Evolutionary conservation across 805 yeast species (phyloP), one percentile per base, ranked within the genome.

Genomic region (Sugiyamaella mastotermitis): DNA sequence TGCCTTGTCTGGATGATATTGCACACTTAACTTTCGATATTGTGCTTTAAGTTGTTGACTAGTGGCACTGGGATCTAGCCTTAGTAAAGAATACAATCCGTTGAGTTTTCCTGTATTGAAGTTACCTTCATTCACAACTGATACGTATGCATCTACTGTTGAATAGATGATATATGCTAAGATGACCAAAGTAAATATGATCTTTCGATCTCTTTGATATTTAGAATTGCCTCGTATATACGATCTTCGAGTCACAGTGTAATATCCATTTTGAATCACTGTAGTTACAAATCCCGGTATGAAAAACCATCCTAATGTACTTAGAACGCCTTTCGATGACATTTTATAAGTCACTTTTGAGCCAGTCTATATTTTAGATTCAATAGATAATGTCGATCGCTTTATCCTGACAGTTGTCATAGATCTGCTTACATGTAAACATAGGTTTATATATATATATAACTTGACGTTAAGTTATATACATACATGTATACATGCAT

Each of bases 1-100:
- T n/a, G 22, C 46, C 42, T 63, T 62, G 42, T 62, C 67, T 2
- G 67, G 67, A 30, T 62, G 67, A 18, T 41, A 37, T 17, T 17
- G 36, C n/a, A 52, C 39, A 6, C 55, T 42, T 33, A 55, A 42
- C 25, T 26, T 24, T 11, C 60, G 40, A 36, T 41, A 60, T 15
- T 36, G 45, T 4, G 43, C 25, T 36, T 43, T 30, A 17, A 60
- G 32, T 2, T 46, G 42, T 14, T 41, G 42, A 3, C 35, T 33
- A 3, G 51, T 36, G 7, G 51, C 55, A 2, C 35, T 29, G 4
- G 45, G 33, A 7, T 43, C 35, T 5, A 55, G 46, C 6, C 47
- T 45, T 4, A 58, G 39, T 5, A 50, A 23, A 2, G 45, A 31
- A 34, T 56, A 56, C 18, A 48, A 44, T 13, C 45, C 51, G n/a